Percentiles rank a stretch among this genome's conserved stretches.
Conservation (phyloP, 2,329 filamentous ascomycete genomes). For the Fusarium robinianum region DNA sequence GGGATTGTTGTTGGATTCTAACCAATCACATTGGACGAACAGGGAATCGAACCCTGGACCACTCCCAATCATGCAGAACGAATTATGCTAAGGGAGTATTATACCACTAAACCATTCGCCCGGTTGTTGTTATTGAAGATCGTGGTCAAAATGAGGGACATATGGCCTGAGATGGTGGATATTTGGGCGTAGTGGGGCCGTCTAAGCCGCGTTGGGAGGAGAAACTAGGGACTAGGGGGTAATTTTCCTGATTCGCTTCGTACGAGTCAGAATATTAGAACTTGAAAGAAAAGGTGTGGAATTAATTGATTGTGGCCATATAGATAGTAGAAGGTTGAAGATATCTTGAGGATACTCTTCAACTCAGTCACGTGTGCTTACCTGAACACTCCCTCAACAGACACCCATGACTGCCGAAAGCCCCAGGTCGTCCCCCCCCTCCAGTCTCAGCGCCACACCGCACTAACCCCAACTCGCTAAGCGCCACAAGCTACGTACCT, state of each 20-base stretch:
- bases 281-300: no score
- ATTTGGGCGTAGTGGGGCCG: no score
- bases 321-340: no score
- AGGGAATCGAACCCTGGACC: constrained; percentile 36
- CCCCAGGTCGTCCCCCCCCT: no score
- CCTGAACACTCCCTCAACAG: no score
- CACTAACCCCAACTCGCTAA: constrained; percentile 19
- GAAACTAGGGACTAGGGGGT: not conserved
- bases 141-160: constrained; percentile 12
- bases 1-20: constrained; percentile 19
- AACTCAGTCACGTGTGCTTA: no score
- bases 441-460: not conserved
- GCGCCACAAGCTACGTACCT: constrained; percentile 9
- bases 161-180: not conserved
- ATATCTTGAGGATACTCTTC: no score
- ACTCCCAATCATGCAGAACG: constrained; percentile 25
- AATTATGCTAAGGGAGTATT: constrained; percentile 34
- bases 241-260: no score
- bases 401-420: no score
- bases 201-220: constrained; percentile 1
- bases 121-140: constrained; percentile 13
- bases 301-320: no score
- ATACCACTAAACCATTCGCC: constrained; percentile 34
- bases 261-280: no score
- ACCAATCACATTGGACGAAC: constrained; percentile 29